Base-by-base conservation (phyloP, 306 rosid genomes). In the Calophaca sinica region DNA sequence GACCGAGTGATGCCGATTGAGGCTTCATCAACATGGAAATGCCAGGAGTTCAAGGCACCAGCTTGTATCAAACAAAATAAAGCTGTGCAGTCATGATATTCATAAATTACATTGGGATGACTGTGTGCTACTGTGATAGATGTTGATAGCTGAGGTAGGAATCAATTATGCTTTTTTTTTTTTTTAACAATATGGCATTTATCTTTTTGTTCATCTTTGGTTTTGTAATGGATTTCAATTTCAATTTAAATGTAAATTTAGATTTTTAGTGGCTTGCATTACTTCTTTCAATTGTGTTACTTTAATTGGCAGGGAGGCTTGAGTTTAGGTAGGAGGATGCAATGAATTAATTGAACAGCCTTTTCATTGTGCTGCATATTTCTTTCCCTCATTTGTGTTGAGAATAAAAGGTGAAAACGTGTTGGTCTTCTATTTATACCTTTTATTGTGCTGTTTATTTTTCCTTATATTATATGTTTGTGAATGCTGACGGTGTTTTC, bases 71-170 rank as follows among this genome's bases (percentile, higher is more conserved):
- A 90, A 78, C 93, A 80, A 67, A 88, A 88, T 78, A 88, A 90
- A 84, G 91, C 83, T 62, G 78, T 87, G 89, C 97, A 87, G 84
- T 90, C 90, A 74, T 93, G 82, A 77, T 70, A 60, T 33, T 70
- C 76, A 76, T 71, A 81, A 64, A 80, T 55, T 75, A 78, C 76
- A 58, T 74, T 77, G 76, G 58, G 70, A 80, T 62, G 87, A 69
- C 69, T 42, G 81, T 82, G 73, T 79, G 64, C 62, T 54, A 48
- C 79, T 46, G 59, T 77, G 70, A 79, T 84, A 90, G 85, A 64
- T 86, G 83, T 73, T 78, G 84, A 79, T 86, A 87, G 96, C 83
- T 44, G 92, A 93, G 93, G 88, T 89, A 90, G 91, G 93, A 86
- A 76, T 74, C 82, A 20, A 73, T 72, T 80, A 80, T 82, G 84